Conservation (phyloP, 2,329 filamentous ascomycete species). For the Colletotrichum horii region DNA sequence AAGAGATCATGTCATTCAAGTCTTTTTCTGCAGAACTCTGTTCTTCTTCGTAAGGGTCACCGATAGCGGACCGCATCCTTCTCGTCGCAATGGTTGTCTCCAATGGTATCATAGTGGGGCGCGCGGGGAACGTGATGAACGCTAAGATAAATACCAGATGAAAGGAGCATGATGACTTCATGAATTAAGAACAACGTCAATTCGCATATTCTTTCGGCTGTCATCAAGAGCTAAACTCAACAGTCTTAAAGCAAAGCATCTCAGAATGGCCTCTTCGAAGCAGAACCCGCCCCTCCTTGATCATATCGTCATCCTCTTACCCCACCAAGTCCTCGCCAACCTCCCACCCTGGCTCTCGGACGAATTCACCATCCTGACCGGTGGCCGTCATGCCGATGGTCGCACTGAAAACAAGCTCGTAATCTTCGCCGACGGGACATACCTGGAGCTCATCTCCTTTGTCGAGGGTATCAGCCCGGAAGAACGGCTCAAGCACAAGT, state of each 20-base stretch:
- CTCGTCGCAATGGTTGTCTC: constrained; percentile 5
- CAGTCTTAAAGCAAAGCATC: no score
- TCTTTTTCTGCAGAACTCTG: neutral
- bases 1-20: neutral
- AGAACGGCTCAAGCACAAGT: constrained; percentile 57
- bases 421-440: constrained; percentile 66
- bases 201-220: neutral
- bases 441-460: constrained; percentile 72
- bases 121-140: constrained; percentile 12
- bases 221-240: neutral
- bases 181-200: neutral
- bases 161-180: neutral
- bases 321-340: constrained; percentile 49
- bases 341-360: constrained; percentile 56
- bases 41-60: neutral
- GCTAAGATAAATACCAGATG: neutral
- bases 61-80: neutral
- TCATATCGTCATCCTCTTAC: constrained; percentile 69
- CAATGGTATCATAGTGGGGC: constrained; percentile 21
- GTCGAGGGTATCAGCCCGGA: constrained; percentile 35
- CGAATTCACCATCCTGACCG: constrained; percentile 63
- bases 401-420: constrained; percentile 67
- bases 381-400: constrained; percentile 66
- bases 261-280: constrained; percentile 2
- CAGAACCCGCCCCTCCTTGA: constrained; percentile 50